These are phyloP conservation scores for Pyrrhoderma noxium DNA, from an alignment of 1,284 basidiomycete species.

Conservation along the genomic window DNA sequence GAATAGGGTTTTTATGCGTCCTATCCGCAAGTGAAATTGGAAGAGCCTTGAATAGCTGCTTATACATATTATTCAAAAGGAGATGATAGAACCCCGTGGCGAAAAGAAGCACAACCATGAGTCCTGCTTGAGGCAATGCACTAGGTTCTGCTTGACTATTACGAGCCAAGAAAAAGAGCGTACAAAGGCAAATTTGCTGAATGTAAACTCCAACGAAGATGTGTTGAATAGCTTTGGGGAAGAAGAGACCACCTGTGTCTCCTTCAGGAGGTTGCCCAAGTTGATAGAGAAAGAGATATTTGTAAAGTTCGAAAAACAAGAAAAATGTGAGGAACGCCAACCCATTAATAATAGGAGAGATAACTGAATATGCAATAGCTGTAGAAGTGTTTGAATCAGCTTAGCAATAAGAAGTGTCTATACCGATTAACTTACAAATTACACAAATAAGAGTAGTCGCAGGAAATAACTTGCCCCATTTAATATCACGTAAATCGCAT, in stretches of 20 bases:
- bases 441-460: constrained; percentile 66
- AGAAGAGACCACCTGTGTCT: constrained; percentile 94
- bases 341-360: constrained; percentile 92
- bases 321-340: constrained; percentile 81
- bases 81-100: constrained; percentile 47
- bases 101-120: constrained; percentile 82
- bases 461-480: constrained; percentile 89
- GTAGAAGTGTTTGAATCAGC: constrained; percentile 2
- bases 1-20: neutral
- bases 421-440: constrained; percentile 52
- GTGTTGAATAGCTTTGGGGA: constrained; percentile 90
- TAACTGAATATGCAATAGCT: constrained; percentile 80
- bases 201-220: constrained; percentile 92
- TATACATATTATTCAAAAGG: constrained; percentile 31
- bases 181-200: constrained; percentile 73
- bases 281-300: constrained; percentile 82
- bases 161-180: constrained; percentile 81
- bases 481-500: constrained; percentile 55
- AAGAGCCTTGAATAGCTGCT: constrained; percentile 55
- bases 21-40: constrained; percentile 71
- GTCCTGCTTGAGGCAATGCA: constrained; percentile 64
- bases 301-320: constrained; percentile 80
- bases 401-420: neutral
- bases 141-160: constrained; percentile 44
- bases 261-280: constrained; percentile 64